A percentile compares a stretch with the other conserved stretches of the same genome.
These are phyloP conservation scores for Paramyrothecium sp. DNA, from an alignment of 2,329 filamentous ascomycete species.

Conservation along the genomic window DNA sequence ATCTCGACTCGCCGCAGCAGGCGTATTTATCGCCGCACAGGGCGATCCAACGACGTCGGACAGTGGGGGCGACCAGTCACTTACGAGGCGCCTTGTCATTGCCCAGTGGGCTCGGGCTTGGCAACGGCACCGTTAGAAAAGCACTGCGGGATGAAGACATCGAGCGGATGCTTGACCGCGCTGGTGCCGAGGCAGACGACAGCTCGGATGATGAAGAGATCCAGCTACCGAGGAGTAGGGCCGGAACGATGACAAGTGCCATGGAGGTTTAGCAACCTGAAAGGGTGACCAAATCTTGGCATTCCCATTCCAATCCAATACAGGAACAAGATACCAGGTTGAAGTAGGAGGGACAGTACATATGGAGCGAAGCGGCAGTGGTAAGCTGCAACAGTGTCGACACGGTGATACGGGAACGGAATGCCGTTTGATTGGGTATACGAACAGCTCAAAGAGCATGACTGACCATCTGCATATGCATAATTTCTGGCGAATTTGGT, in stretches of 20 bases:
- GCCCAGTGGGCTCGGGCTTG: conserved; percentile 45
- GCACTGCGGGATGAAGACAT: conserved; percentile 54
- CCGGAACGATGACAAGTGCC: conserved; percentile 15
- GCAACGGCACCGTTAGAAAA: conserved; percentile 32
- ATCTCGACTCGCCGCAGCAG: conserved; percentile 36
- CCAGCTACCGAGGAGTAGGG: conserved; percentile 33
- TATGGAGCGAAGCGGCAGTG: background rate
- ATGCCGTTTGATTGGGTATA: background rate
- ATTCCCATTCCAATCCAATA: background rate
- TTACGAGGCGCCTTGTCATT: conserved; percentile 44
- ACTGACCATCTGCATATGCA: background rate
- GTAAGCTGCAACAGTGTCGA: background rate
- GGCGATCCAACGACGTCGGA: conserved; percentile 42
- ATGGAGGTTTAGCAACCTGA: conserved; percentile 20
- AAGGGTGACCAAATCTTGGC: background rate
- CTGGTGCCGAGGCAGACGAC: conserved; percentile 45
- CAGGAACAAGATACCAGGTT: background rate
- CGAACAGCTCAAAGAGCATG: background rate
- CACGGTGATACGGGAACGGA: background rate
- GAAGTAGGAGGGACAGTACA: background rate
- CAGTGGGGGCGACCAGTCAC: conserved; percentile 36
- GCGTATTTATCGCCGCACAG: conserved; percentile 20
- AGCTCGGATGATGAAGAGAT: conserved; percentile 61
- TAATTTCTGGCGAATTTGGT: background rate
- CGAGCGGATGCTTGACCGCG: conserved; percentile 56